Evolutionary conservation across 2,329 filamentous ascomycete genomes (phyloP).

Genomic region (Fusarium heterosporum): DNA sequence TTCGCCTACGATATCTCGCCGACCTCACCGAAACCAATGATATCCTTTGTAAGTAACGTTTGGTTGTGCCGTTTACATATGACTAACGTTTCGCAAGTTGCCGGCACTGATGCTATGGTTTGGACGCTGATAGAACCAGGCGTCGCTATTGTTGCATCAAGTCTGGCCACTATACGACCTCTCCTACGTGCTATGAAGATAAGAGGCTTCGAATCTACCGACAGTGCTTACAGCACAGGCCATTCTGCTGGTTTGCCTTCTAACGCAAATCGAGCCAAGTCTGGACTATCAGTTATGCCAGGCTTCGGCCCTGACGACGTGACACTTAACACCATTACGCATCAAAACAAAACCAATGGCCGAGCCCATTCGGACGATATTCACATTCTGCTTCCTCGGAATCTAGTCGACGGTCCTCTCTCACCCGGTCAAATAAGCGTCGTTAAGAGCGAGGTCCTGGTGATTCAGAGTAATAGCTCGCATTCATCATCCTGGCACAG

Average conservation of each 20-base stretch:
- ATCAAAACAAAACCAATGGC: slow-evolving; percentile 22
- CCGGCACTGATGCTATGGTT: slow-evolving; percentile 64
- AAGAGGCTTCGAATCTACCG: slow-evolving; percentile 59
- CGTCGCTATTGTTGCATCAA: slow-evolving; percentile 66
- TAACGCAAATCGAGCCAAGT: slow-evolving; percentile 28
- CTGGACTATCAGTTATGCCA: slow-evolving; percentile 33
- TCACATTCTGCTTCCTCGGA: slow-evolving; percentile 39
- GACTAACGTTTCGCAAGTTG: slow-evolving; percentile 52
- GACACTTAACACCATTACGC: slow-evolving; percentile 49
- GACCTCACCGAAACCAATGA: slow-evolving; percentile 59
- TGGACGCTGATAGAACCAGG: slow-evolving; percentile 70
- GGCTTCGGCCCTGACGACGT: slow-evolving; percentile 53
- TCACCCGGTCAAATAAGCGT: slow-evolving; percentile 39
- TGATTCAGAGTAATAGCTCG: slow-evolving; percentile 50
- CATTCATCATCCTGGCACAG: slow-evolving; percentile 42
- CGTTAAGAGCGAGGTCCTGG: slow-evolving; percentile 52
- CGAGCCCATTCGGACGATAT: slow-evolving; percentile 17
- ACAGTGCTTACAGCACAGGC: slow-evolving; percentile 50
- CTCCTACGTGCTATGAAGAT: slow-evolving; percentile 62
- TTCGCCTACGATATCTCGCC: slow-evolving; percentile 62
- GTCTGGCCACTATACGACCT: slow-evolving; percentile 66
- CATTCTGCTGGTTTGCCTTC: slow-evolving; percentile 47
- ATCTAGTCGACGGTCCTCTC: slow-evolving; percentile 21
- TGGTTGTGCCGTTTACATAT: background rate
- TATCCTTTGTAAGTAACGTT: slow-evolving; percentile 57